Percentiles rank a stretch among this genome's conserved stretches.
phyloP scores from a whole-genome alignment of 768 basidiomycete genomes.

The Calocybe indica region DNA sequence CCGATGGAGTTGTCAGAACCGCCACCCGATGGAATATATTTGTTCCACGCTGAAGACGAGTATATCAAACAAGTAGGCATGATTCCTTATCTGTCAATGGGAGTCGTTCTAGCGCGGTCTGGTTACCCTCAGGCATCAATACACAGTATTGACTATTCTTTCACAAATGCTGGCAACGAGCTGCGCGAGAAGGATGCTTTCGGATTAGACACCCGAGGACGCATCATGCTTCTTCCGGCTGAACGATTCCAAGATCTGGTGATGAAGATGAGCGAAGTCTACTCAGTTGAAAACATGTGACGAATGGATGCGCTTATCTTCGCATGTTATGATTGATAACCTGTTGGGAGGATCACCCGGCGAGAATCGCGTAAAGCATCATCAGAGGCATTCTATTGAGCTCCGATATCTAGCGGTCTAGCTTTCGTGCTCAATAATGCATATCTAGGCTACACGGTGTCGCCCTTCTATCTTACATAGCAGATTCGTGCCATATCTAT shows the following conservation, averaged over 20 bases:
- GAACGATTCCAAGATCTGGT: conserved; percentile 37
- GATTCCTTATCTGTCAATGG: not conserved
- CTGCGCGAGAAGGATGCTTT: conserved; percentile 61
- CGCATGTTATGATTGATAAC: too few relatives aligned
- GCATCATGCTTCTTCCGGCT: conserved; percentile 57
- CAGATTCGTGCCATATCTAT: too few relatives aligned
- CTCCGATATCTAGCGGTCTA: too few relatives aligned
- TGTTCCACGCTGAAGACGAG: conserved; percentile 87
- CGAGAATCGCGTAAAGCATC: too few relatives aligned
- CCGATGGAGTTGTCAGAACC: conserved; percentile 1
- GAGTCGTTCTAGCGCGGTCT: not conserved
- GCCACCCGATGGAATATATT: conserved; percentile 45
- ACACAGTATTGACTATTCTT: conserved; percentile 41
- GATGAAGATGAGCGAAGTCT: conserved; percentile 27
- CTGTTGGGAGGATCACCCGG: too few relatives aligned
- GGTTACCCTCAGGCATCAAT: conserved; percentile 33
- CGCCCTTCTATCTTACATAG: too few relatives aligned
- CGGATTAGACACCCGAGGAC: conserved; percentile 63
- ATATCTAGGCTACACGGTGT: too few relatives aligned
- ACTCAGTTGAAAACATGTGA: too few relatives aligned
- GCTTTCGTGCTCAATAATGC: too few relatives aligned
- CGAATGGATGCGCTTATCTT: too few relatives aligned
- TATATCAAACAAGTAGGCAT: conserved; percentile 52
- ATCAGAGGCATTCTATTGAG: too few relatives aligned
- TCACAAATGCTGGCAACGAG: conserved; percentile 41